Percentiles rank a stretch among this genome's conserved stretches.
Conservation (phyloP, 2,329 filamentous ascomycete genomes). For the Microthyrium microscopicum region DNA sequence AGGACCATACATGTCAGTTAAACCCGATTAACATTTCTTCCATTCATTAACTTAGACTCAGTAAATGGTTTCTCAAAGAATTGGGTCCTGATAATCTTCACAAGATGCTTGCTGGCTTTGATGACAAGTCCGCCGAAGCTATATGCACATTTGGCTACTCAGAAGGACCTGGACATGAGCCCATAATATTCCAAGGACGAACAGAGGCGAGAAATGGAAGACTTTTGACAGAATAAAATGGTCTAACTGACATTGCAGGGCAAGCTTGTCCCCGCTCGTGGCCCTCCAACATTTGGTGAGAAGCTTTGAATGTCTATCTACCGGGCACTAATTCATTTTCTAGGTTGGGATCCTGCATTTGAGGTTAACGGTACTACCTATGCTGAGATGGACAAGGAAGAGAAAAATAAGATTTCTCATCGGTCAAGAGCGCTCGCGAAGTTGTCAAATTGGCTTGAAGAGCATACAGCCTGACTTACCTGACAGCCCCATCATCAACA, state of each 20-base stretch:
- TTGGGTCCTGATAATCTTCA: constrained; percentile 77
- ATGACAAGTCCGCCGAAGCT: constrained; percentile 81
- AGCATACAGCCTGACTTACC: constrained; percentile 15
- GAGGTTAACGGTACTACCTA: constrained; percentile 86
- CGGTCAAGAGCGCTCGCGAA: constrained; percentile 75
- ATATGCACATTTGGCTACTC: constrained; percentile 94
- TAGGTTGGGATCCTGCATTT: constrained; percentile 93
- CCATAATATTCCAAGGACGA: constrained; percentile 78
- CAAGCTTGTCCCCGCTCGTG: constrained; percentile 70
- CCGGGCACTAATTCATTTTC: constrained; percentile 9
- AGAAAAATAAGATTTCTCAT: constrained; percentile 89
- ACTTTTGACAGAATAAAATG: too few species aligned
- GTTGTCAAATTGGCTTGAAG: constrained; percentile 63
- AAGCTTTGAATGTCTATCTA: constrained; percentile 9
- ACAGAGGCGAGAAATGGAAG: too few species aligned
- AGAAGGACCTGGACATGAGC: constrained; percentile 65
- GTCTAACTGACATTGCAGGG: constrained; percentile 33
- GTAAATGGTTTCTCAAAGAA: constrained; percentile 83
- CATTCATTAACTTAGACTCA: constrained; percentile 21
- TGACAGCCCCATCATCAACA: constrained; percentile 21
- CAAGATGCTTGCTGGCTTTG: constrained; percentile 73
- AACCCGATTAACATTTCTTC: constrained; percentile 9
- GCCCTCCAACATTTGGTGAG: constrained; percentile 68
- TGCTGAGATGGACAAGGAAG: constrained; percentile 80
- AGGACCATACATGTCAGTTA: constrained; percentile 81